phyloP scores from a whole-genome alignment of 2,329 filamentous ascomycete species.

The Colletotrichum sp. region DNA sequence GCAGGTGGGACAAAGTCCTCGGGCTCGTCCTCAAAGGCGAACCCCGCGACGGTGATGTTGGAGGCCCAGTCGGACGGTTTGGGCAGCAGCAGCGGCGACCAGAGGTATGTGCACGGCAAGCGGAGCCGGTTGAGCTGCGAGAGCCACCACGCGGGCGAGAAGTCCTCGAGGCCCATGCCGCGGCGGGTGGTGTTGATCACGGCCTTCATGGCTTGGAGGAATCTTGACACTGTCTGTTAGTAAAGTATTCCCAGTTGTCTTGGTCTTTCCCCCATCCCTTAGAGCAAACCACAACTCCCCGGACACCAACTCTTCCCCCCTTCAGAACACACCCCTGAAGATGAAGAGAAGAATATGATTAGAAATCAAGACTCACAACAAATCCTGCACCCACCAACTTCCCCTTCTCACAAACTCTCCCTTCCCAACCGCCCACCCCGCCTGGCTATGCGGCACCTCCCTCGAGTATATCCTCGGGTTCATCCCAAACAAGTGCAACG shows the following conservation, averaged over 20 bases:
- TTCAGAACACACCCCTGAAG: too few relatives aligned
- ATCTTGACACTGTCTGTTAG: neutral
- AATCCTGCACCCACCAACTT: conserved; percentile 11
- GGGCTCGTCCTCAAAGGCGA: conserved; percentile 56
- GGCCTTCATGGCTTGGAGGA: conserved; percentile 14
- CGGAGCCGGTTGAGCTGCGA: conserved; percentile 50
- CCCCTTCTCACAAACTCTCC: neutral
- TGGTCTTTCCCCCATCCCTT: neutral
- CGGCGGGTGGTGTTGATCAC: conserved; percentile 52
- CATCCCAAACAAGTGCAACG: conserved; percentile 73
- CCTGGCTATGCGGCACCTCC: conserved; percentile 15
- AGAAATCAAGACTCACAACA: neutral
- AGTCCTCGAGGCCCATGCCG: conserved; percentile 47
- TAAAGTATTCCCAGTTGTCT: rapidly evolving
- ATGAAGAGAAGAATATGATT: neutral
- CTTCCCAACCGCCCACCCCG: neutral
- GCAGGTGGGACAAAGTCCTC: conserved; percentile 44
- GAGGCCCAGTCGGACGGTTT: conserved; percentile 60
- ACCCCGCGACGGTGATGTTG: conserved; percentile 58
- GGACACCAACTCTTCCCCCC: neutral
- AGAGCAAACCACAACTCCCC: rapidly evolving
- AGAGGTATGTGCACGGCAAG: conserved; percentile 52
- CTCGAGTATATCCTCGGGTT: conserved; percentile 27
- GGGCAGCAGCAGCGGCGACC: conserved; percentile 49
- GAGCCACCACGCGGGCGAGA: conserved; percentile 52